A percentile compares a stretch with the other conserved stretches of the same genome.
Conservation (phyloP, 495 filamentous ascomycete genomes). For the Xeromyces bisporus region DNA sequence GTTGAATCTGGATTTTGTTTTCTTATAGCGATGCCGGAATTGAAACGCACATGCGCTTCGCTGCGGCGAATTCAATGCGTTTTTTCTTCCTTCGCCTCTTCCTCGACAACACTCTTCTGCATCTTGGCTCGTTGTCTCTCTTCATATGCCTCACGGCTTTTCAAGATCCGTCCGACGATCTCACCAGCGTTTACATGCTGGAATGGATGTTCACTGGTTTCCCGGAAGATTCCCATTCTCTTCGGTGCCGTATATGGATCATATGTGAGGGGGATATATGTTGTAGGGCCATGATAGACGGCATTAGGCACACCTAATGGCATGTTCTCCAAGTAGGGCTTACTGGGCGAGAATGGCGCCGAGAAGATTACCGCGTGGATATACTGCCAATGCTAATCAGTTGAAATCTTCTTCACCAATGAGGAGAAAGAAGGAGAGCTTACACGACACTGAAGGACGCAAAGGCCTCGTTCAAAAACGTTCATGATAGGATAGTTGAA, state of each 20-base stretch:
- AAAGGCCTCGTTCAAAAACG: slow-evolving; percentile 88
- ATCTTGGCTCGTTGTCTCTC: slow-evolving; percentile 79
- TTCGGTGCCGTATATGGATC: slow-evolving; percentile 75
- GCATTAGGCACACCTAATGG: slow-evolving; percentile 60
- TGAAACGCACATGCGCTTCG: no score
- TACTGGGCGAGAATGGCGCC: slow-evolving; percentile 68
- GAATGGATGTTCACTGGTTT: slow-evolving; percentile 58
- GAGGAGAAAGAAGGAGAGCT: slow-evolving; percentile 12
- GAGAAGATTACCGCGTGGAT: slow-evolving; percentile 75
- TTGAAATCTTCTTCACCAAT: no score
- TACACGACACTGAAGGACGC: slow-evolving; percentile 85
- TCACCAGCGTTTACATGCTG: slow-evolving; percentile 78
- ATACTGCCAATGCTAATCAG: slow-evolving; percentile 47
- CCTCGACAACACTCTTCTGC: slow-evolving; percentile 60
- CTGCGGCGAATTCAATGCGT: no score
- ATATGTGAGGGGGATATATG: slow-evolving; percentile 72
- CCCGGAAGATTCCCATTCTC: slow-evolving; percentile 59
- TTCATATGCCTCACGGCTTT: slow-evolving; percentile 69
- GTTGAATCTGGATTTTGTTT: no score
- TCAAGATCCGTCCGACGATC: slow-evolving; percentile 81
- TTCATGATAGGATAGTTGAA: slow-evolving; percentile 99
- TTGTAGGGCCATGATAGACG: slow-evolving; percentile 90
- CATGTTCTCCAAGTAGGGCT: slow-evolving; percentile 53
- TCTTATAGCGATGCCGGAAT: no score
- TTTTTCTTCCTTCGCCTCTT: slow-evolving; percentile 25